Conservation (phyloP, 2,329 filamentous ascomycete species). For the Peltaster fructicola region DNA sequence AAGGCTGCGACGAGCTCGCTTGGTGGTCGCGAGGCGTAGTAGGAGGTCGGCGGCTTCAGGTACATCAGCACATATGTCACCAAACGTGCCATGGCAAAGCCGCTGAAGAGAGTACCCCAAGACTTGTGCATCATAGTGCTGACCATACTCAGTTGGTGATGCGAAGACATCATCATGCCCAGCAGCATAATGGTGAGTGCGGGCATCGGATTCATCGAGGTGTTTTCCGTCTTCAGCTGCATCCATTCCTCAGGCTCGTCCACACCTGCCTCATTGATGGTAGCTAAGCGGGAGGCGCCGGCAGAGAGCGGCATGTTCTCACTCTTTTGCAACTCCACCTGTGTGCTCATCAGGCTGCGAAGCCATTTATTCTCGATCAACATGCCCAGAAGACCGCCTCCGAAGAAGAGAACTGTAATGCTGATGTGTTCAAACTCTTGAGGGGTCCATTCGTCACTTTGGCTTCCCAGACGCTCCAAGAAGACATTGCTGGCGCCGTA, state of each 20-base stretch:
- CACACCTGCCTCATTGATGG: no score
- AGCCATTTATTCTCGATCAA: constrained; percentile 30
- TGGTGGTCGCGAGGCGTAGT: constrained; percentile 65
- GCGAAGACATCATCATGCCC: constrained; percentile 83
- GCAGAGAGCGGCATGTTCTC: constrained; percentile 15
- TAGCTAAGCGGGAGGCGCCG: constrained; percentile 5
- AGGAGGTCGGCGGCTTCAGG: constrained; percentile 57
- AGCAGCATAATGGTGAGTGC: constrained; percentile 67
- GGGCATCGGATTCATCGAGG: constrained; percentile 73
- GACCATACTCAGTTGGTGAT: constrained; percentile 62
- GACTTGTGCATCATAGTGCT: constrained; percentile 82
- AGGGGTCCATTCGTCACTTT: constrained; percentile 53
- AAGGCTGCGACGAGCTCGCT: constrained; percentile 71
- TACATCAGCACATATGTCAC: constrained; percentile 65
- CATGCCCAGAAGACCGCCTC: constrained; percentile 53
- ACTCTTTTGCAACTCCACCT: constrained; percentile 25
- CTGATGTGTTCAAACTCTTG: constrained; percentile 82
- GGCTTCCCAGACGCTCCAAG: constrained; percentile 66
- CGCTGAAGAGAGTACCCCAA: constrained; percentile 70
- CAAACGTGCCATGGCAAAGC: constrained; percentile 56
- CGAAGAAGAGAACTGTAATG: constrained; percentile 86
- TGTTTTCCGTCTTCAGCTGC: constrained; percentile 46
- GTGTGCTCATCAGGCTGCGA: constrained; percentile 44
- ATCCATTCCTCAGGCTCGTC: constrained; percentile 25
- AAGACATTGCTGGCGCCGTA: constrained; percentile 87